A percentile compares a stretch with the other conserved stretches of the same genome.
phyloP scores from a whole-genome alignment of 2,329 filamentous ascomycete species.

The Emericellopsis cladophorae region DNA sequence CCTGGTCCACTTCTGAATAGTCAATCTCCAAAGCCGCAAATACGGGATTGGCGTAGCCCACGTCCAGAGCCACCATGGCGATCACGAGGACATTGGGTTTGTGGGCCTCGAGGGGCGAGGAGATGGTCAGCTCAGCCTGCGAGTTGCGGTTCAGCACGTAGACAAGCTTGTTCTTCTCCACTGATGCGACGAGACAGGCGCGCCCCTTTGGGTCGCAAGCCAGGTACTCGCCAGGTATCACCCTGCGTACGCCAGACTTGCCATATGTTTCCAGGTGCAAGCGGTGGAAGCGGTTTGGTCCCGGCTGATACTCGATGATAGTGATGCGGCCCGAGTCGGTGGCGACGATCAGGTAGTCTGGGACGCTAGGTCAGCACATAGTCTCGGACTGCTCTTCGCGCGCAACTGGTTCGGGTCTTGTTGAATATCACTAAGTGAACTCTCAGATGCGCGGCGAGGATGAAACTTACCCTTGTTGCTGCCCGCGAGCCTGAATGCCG shows the following conservation, averaged over 20 bases:
- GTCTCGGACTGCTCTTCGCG: constrained; percentile 2
- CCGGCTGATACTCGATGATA: constrained; percentile 80
- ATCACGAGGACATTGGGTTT: constrained; percentile 86
- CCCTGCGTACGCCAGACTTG: constrained; percentile 87
- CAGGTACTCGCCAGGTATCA: constrained; percentile 91
- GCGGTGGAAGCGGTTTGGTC: constrained; percentile 76
- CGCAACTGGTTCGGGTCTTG: constrained; percentile 11
- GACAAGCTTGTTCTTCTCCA: constrained; percentile 99
- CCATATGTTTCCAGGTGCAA: constrained; percentile 96
- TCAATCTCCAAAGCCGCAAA: constrained; percentile 93
- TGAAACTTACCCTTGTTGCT: constrained; percentile 80
- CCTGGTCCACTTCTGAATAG: constrained; percentile 83
- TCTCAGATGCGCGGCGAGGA: constrained; percentile 18
- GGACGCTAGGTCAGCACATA: constrained; percentile 3
- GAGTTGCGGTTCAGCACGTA: constrained; percentile 95
- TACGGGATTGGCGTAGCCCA: constrained; percentile 92
- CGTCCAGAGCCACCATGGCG: constrained; percentile 77
- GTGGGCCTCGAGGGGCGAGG: constrained; percentile 91
- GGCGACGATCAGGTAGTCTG: constrained; percentile 92
- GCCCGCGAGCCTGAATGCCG: constrained; percentile 82
- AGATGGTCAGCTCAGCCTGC: constrained; percentile 91
- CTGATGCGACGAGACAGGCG: constrained; percentile 84
- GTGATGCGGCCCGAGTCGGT: constrained; percentile 94
- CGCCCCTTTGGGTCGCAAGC: constrained; percentile 91
- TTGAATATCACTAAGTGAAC: constrained; percentile 54